Evolutionary conservation across 495 filamentous ascomycete genomes (phyloP).

Genomic region (Pseudoneurospora amorphoporcata): DNA sequence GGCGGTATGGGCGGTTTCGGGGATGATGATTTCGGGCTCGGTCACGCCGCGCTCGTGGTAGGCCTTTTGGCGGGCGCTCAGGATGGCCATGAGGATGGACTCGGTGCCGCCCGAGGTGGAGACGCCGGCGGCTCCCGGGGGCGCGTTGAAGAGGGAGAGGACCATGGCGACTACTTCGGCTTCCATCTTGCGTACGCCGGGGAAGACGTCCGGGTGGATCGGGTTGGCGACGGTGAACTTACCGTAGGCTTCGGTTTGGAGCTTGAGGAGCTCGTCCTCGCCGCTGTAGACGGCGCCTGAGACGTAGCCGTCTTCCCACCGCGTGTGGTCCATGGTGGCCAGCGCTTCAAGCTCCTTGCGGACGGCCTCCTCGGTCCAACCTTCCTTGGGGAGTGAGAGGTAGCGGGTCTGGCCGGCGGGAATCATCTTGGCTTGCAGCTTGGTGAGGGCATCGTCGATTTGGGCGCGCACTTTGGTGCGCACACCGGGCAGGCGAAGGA

Average conservation of each 20-base stretch:
- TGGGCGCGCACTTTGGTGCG: constrained; percentile 73
- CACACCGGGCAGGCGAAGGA: constrained; percentile 77
- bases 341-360: constrained; percentile 70
- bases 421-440: constrained; percentile 74
- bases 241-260: constrained; percentile 87
- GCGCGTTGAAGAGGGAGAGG: constrained; percentile 83
- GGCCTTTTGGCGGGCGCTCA: constrained; percentile 82
- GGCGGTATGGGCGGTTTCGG: constrained; percentile 87
- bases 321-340: constrained; percentile 78
- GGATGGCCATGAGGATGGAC: constrained; percentile 88
- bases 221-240: constrained; percentile 95
- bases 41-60: constrained; percentile 73
- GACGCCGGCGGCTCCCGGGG: constrained; percentile 70
- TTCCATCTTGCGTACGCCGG: constrained; percentile 98
- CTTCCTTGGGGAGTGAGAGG: constrained; percentile 70
- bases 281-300: constrained; percentile 96
- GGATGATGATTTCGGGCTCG: constrained; percentile 96
- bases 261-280: constrained; percentile 66
- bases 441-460: constrained; percentile 60
- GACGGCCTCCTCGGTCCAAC: constrained; percentile 71
- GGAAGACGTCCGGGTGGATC: constrained; percentile 98
- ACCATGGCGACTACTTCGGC: constrained; percentile 98
- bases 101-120: constrained; percentile 92
- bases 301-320: constrained; percentile 93
- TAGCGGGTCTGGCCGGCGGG: constrained; percentile 64